Evolutionary conservation across 257 asterid species (phyloP).

Genomic region (Nicotiana tabacum): DNA sequence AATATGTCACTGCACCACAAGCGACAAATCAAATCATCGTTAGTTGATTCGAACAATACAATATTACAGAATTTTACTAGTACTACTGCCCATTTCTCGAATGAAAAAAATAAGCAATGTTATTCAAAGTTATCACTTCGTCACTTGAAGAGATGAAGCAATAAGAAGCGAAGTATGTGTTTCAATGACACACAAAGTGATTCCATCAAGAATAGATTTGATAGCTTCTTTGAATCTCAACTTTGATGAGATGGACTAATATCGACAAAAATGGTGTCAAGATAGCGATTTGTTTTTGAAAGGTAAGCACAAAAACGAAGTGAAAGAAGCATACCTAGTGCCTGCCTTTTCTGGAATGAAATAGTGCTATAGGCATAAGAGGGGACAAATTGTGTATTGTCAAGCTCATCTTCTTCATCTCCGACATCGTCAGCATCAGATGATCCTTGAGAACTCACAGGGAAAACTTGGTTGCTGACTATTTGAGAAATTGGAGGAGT

Average conservation of each 20-base stretch:
- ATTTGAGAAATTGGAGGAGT: constrained; percentile 40
- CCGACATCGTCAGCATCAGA: constrained; percentile 75
- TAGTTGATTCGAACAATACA: not conserved
- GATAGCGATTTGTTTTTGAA: no score
- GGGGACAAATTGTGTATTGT: constrained; percentile 55
- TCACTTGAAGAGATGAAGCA: not conserved
- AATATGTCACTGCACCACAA: constrained; percentile 57
- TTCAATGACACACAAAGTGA: not conserved
- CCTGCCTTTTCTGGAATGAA: constrained; percentile 92
- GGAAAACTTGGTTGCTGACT: constrained; percentile 21
- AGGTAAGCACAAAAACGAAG: not conserved
- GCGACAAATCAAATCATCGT: not conserved
- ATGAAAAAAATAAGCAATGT: not conserved
- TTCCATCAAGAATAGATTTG: not conserved
- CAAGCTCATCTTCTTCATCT: constrained; percentile 89
- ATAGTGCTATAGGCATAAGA: constrained; percentile 62
- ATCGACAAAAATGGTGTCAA: no score
- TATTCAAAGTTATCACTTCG: not conserved
- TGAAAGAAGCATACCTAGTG: constrained; percentile 48
- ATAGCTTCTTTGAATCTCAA: not conserved
- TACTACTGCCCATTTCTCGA: not conserved
- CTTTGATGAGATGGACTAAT: not conserved
- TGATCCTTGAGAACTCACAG: constrained; percentile 25
- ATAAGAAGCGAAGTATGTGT: not conserved
- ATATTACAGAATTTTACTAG: not conserved